These are phyloP conservation scores for Arachis stenosperma DNA, from an alignment of 306 rosid genomes.

Conservation along the genomic window DNA sequence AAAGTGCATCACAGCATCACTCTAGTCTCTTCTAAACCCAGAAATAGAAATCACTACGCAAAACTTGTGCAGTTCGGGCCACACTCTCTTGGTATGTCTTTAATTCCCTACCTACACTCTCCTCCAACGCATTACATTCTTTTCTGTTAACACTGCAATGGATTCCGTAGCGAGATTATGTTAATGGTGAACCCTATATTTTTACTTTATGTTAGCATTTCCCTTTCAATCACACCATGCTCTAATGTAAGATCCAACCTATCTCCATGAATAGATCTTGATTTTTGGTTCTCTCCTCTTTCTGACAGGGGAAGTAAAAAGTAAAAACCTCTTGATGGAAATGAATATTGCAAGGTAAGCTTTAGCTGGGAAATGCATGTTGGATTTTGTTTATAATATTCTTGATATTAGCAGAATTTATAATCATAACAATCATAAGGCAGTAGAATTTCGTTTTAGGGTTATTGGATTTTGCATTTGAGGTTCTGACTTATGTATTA, in stretches of 20 bases:
- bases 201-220: neutral
- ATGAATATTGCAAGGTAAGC: constrained; percentile 48
- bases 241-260: constrained; percentile 2
- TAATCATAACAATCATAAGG: neutral
- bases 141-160: no score
- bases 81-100: no score
- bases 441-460: constrained; percentile 20
- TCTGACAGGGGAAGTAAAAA: constrained; percentile 34
- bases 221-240: neutral
- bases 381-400: neutral
- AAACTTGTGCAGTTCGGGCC: no score
- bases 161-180: neutral
- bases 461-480: constrained; percentile 2
- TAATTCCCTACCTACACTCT: no score
- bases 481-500: neutral
- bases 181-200: neutral
- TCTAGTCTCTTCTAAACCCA: no score
- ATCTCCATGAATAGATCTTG: constrained; percentile 21
- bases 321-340: constrained; percentile 41
- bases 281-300: constrained; percentile 15
- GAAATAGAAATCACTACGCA: no score
- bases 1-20: no score
- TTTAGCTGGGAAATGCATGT: neutral
- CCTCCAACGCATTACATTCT: no score
- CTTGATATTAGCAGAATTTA: neutral